Conservation (phyloP, 495 filamentous ascomycete species). For the Aspergillus sclerotiicarbonarius region DNA sequence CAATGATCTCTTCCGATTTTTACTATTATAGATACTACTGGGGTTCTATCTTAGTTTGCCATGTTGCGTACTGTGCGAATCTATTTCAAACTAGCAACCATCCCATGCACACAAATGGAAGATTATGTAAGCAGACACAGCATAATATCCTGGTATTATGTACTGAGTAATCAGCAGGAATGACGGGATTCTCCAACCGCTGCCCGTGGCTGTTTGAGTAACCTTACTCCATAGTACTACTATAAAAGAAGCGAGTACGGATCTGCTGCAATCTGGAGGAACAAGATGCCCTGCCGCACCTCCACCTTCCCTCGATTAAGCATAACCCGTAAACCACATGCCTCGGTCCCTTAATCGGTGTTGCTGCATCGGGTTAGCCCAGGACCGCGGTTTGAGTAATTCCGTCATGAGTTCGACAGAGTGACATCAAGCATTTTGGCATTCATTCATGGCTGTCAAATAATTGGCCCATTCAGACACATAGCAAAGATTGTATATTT, state of each 20-base stretch:
- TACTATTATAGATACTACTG: too few relatives aligned
- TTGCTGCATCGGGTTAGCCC: constrained; percentile 3
- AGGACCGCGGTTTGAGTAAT: background rate
- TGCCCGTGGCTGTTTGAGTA: too few relatives aligned
- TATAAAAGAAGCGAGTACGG: too few relatives aligned
- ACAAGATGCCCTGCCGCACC: background rate
- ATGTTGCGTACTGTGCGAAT: background rate
- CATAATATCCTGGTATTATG: background rate
- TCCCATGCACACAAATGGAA: background rate
- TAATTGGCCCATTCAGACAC: too few relatives aligned
- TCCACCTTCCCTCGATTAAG: background rate
- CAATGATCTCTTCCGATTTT: background rate
- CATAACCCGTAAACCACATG: background rate
- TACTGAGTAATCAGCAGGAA: background rate
- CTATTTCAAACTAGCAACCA: background rate
- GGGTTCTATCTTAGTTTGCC: background rate
- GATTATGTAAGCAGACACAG: background rate
- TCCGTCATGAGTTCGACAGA: background rate
- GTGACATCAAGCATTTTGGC: background rate
- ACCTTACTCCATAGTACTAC: too few relatives aligned
- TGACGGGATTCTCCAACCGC: background rate
- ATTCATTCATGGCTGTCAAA: background rate
- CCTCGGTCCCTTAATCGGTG: background rate
- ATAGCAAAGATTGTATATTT: background rate
- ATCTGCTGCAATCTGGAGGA: background rate